Evolutionary conservation across 2,329 filamentous ascomycete species (phyloP), one percentile per base, ranked within the genome.

Genomic region (Tolypocladium tundrense): DNA sequence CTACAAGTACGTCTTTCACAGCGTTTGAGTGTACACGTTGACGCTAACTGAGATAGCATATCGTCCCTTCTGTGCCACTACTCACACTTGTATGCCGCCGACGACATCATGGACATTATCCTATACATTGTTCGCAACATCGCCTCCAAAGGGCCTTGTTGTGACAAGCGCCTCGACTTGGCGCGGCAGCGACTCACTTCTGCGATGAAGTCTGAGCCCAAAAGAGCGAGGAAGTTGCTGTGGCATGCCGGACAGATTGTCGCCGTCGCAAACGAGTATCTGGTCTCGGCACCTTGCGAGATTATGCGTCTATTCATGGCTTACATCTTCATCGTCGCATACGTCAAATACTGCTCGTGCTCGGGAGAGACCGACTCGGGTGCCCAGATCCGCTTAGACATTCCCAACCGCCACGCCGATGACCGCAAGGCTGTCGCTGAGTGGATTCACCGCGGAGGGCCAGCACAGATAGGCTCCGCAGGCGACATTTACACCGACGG

Each of bases 241-340:
- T 69, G 64, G 63, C 68, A 69, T 54, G 67, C 68, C 1, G 67
- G 66, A 0, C 68, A 70, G 35, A 70, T 70, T 19, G 60, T 68
- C 6, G 64, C 65, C 11, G 61, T 67, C 3, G 67, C 69, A 41
- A 66, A 65, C 52, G 66, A 69, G 39, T 68, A 67, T 50, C 53
- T 67, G 1, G 67, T 68, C 16, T 67, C 67, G 16, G 62, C 67
- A 1, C 68, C 69, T 1, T 69, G 67, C 51, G 68, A 70, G 51
- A 67, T 68, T 37, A 63, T 70, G 62, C 66, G 68, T 7, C 41
- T 70, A 1, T 71, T 71, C 56, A 69, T 69, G 64, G 68, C 67
- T 54, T 70, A 67, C 53, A 64, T 67, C 11, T 67, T 67, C 51
- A 61, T 71, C 13, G 57, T 70, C 33, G 63, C 67, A 1, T 70